phyloP scores from a whole-genome alignment of 2,329 filamentous ascomycete genomes.

The Clonostachys rosea region DNA sequence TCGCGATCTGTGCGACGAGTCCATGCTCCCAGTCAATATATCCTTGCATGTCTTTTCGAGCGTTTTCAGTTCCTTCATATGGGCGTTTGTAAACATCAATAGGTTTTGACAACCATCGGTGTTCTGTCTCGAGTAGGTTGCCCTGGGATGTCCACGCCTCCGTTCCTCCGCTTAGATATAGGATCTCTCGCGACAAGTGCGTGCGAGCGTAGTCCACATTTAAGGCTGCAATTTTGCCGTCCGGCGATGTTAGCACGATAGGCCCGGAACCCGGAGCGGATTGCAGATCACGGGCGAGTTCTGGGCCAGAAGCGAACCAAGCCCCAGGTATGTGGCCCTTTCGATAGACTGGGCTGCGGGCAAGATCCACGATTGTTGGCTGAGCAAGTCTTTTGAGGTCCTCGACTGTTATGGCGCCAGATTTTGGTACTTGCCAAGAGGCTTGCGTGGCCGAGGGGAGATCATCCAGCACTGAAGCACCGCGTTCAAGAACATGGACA shows the following conservation, averaged over 20 bases:
- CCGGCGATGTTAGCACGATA: constrained; percentile 15
- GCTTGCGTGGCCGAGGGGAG: constrained; percentile 1
- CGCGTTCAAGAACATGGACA: constrained; percentile 14
- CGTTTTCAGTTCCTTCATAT: constrained; percentile 20
- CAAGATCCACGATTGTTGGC: constrained; percentile 16
- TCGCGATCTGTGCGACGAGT: constrained; percentile 18
- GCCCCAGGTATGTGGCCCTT: constrained; percentile 20
- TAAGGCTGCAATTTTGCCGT: constrained; percentile 6
- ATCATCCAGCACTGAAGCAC: constrained; percentile 4
- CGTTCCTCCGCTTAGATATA: constrained; percentile 17
- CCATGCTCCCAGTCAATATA: constrained; percentile 25
- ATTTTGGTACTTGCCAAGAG: constrained; percentile 1
- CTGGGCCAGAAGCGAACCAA: constrained; percentile 20
- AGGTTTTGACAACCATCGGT: constrained; percentile 17
- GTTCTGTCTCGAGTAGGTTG: constrained; percentile 12
- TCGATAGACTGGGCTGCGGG: constrained; percentile 17
- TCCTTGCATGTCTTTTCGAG: constrained; percentile 17
- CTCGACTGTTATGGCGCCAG: constrained; percentile 3
- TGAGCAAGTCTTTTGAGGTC: constrained; percentile 6
- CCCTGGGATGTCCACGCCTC: constrained; percentile 14
- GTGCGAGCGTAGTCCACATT: constrained; percentile 5
- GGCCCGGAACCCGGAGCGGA: constrained; percentile 7
- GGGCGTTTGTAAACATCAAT: constrained; percentile 23
- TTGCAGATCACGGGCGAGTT: constrained; percentile 16
- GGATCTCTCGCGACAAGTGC: constrained; percentile 4